These are phyloP conservation scores for Cucurbitaria berberidis DNA, from an alignment of 2,329 filamentous ascomycete species.

Conservation along the genomic window DNA sequence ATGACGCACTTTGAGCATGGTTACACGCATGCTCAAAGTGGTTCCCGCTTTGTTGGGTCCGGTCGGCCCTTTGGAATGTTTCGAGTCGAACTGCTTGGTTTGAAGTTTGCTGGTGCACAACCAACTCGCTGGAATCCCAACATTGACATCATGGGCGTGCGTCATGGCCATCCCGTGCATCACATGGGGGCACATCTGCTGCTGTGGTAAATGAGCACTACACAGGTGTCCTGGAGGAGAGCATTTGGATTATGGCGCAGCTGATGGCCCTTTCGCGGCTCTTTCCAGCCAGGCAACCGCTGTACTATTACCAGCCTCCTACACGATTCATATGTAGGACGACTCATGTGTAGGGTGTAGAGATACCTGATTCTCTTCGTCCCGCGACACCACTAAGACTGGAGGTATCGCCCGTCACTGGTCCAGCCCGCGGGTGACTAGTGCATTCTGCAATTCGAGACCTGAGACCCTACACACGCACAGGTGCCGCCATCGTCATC, in stretches of 20 bases:
- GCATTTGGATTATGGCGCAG: neutral
- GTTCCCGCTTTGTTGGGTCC: constrained; percentile 17
- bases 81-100: neutral
- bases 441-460: constrained; percentile 17
- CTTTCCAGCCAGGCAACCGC: neutral
- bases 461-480: constrained; percentile 18
- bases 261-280: constrained; percentile 1
- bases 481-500: constrained; percentile 23
- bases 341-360: neutral
- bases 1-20: constrained; percentile 22
- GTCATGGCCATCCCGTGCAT: neutral
- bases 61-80: constrained; percentile 3
- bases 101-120: neutral
- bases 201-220: neutral
- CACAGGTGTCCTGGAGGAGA: neutral
- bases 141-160: neutral
- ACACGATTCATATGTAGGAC: too few relatives aligned
- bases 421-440: constrained; percentile 11
- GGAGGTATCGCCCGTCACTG: constrained; percentile 7
- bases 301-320: neutral
- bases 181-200: neutral
- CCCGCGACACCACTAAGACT: constrained; percentile 9
- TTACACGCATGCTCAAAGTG: neutral
- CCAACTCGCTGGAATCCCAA: neutral
- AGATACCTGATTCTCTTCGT: neutral